phyloP scores from a whole-genome alignment of 2,329 filamentous ascomycete genomes.

The Cordyceps cicadae region DNA sequence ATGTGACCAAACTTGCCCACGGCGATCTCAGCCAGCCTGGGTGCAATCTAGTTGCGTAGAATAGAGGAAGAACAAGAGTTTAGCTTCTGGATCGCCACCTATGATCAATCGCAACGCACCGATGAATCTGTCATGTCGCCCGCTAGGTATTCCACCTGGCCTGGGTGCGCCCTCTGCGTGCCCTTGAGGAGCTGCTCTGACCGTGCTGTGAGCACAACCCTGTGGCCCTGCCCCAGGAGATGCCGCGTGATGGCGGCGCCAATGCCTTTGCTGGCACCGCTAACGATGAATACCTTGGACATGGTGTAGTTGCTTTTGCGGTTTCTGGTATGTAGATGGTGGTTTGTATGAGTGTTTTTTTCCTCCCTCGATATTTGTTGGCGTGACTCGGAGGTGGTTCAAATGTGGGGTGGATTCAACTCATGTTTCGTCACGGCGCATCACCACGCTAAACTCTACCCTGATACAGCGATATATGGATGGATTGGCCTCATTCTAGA shows the following conservation, averaged over 20 bases:
- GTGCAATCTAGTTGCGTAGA: slow-evolving; percentile 30
- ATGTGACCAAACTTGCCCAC: slow-evolving; percentile 60
- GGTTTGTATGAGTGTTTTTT: not conserved
- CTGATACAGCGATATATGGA: no score
- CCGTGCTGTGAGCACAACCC: slow-evolving; percentile 51
- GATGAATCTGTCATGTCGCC: slow-evolving; percentile 47
- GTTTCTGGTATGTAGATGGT: not conserved
- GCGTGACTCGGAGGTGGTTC: not conserved
- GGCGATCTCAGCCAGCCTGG: slow-evolving; percentile 57
- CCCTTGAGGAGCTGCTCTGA: slow-evolving; percentile 40
- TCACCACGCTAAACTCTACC: not conserved
- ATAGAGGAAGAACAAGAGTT: no score
- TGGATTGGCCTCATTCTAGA: no score
- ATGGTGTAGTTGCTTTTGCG: slow-evolving; percentile 12
- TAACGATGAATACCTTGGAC: slow-evolving; percentile 63
- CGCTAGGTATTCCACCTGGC: slow-evolving; percentile 46
- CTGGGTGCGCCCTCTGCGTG: slow-evolving; percentile 43
- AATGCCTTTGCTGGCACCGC: slow-evolving; percentile 56
- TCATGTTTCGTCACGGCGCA: not conserved
- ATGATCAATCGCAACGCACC: slow-evolving; percentile 24
- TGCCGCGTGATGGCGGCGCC: slow-evolving; percentile 47
- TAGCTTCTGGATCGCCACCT: not conserved
- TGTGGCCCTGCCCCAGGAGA: slow-evolving; percentile 46
- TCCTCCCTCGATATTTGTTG: not conserved
- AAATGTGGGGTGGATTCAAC: not conserved